phyloP scores from a whole-genome alignment of 73 alveolate species.

The Effrenium voratum region DNA sequence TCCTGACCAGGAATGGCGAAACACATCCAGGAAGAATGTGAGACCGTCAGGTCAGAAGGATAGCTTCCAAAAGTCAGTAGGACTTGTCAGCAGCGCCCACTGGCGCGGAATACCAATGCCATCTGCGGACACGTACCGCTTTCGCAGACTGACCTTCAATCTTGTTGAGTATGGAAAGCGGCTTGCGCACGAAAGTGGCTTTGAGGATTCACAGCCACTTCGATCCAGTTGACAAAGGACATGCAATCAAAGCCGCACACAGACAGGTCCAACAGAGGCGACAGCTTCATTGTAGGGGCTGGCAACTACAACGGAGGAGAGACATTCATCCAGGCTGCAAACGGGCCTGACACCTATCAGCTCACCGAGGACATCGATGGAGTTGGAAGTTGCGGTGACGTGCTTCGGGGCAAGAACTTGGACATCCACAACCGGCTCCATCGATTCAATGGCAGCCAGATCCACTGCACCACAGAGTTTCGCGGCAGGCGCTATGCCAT shows the following conservation, averaged over 20 bases:
- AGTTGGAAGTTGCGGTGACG: neutral
- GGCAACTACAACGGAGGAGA: slow-evolving; percentile 13
- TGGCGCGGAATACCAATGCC: slow-evolving; percentile 49
- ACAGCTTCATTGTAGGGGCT: neutral
- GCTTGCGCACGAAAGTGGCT: neutral
- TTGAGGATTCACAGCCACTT: neutral
- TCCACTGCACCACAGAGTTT: neutral
- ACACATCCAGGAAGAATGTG: neutral
- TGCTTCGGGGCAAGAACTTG: neutral
- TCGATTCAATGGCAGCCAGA: neutral
- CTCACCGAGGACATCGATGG: neutral
- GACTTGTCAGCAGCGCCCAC: neutral
- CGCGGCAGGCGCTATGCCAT: slow-evolving; percentile 17
- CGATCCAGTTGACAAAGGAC: slow-evolving; percentile 16
- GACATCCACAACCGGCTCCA: slow-evolving; percentile 23
- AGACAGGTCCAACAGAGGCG: neutral
- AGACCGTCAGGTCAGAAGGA: neutral
- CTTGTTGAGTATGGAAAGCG: neutral
- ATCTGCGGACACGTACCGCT: neutral
- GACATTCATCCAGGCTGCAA: neutral
- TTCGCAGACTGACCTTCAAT: neutral
- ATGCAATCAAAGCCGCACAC: neutral
- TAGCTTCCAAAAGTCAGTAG: neutral
- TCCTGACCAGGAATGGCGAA: slow-evolving; percentile 20
- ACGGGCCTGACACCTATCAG: neutral